Evolutionary conservation across 2,329 filamentous ascomycete species (phyloP), one percentile per base, ranked within the genome.

Genomic region (Pseudogymnoascus sp.): DNA sequence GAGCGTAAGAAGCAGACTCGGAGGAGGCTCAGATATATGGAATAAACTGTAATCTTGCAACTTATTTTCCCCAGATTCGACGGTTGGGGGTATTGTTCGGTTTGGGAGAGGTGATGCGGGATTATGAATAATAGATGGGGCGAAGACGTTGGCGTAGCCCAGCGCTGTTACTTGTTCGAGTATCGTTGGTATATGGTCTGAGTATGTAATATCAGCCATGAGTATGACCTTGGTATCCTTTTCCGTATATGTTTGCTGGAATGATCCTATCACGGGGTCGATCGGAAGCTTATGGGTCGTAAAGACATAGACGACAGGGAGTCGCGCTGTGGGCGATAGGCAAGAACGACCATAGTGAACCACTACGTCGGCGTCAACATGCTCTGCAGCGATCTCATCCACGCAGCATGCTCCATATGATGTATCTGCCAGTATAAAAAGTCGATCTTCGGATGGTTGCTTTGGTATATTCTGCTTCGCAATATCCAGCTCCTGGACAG

Each of bases 351-450:
- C 94, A 70, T 97, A 99, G 74, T 99, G 94, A 12, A 99, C 88
- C 1, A 97, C 90, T 0, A 92, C 90, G 66, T 97, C 89, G 5
- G 94, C 92, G 70, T 91, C 83, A 14, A 91, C 89, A 73, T 99
- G 94, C 74, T 99, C 92, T 2, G 94, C 94, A 0, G 94, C 94
- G 42, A 97, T 88, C 77, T 99, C 94, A 71, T 99, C 94, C 16
- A 97, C 92, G 71, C 94, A 99, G 77, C 94, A 99, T 0, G 93
- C 88, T 65, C 94, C 95, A 75, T 97, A 99, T 1, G 93, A 97
- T 2, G 94, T 97, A 75, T 99, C 94, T 33, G 89, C 94, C 16
- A 99, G 79, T 65, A 99, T 92, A 69, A 90, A 96, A 61, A 97
- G 80, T 66, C 80, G 59, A 44, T 40, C 60, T 53, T 42, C 11